A percentile compares a stretch with the other conserved stretches of the same genome.
phyloP scores from a whole-genome alignment of 768 basidiomycete species.

The Boletus reticulatus region DNA sequence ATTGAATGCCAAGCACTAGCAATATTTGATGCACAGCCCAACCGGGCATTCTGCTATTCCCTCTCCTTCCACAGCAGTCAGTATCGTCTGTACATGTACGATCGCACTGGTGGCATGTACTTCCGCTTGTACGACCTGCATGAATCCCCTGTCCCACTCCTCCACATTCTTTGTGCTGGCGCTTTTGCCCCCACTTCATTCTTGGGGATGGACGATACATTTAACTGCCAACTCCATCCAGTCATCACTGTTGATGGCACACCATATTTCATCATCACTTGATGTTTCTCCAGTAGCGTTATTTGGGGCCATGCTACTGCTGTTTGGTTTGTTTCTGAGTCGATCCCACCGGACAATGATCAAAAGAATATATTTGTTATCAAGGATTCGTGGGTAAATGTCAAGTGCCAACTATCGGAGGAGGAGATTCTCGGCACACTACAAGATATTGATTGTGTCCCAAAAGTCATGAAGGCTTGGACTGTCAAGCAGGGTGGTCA shows the following conservation, averaged over 20 bases:
- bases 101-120: background rate
- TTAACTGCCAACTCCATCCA: background rate
- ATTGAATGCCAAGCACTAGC: too few relatives aligned
- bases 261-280: background rate
- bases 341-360: too few relatives aligned
- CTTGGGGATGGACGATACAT: background rate
- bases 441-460: background rate
- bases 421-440: background rate
- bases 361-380: too few relatives aligned
- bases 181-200: background rate
- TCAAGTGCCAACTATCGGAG: background rate
- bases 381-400: background rate
- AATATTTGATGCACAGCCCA: too few relatives aligned
- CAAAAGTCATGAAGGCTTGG: background rate
- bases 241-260: background rate
- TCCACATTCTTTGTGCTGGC: background rate
- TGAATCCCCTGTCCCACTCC: background rate
- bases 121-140: background rate
- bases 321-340: too few relatives aligned
- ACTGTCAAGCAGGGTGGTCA: background rate
- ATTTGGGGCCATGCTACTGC: too few relatives aligned
- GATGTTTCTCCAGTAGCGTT: background rate
- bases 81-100: background rate
- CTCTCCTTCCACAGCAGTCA: background rate
- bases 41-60: background rate